Conservation (phyloP, 208 protist genomes). For the Leishmania martiniquensis region DNA sequence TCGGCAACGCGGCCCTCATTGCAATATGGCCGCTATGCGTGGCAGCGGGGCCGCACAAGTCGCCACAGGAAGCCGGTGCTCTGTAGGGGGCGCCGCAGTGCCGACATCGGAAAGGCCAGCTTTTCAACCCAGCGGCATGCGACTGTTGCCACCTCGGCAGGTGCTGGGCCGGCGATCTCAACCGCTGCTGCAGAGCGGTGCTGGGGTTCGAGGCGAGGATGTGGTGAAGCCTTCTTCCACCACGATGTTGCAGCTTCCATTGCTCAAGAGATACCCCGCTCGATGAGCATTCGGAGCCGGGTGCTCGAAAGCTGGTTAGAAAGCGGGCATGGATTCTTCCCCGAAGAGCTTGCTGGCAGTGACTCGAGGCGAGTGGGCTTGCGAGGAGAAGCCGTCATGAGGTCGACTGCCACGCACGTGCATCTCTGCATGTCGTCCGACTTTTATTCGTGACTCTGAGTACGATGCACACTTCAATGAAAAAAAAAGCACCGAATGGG, state of each 20-base stretch:
- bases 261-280: background rate
- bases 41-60: background rate
- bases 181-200: background rate
- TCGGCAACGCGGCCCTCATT: conserved; percentile 5
- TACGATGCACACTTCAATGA: background rate
- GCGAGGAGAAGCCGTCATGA: background rate
- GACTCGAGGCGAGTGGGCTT: background rate
- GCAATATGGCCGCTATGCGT: background rate
- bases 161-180: conserved; percentile 4
- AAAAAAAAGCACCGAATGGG: background rate
- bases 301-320: background rate
- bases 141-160: conserved; percentile 6
- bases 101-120: conserved; percentile 6
- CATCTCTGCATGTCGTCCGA: no score
- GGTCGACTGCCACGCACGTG: background rate
- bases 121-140: background rate
- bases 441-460: background rate
- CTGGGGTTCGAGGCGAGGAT: background rate
- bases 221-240: background rate
- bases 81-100: background rate
- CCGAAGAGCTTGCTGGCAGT: background rate
- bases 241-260: background rate
- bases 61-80: background rate
- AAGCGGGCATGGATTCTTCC: background rate
- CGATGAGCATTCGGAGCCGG: background rate